A percentile compares a stretch with the other conserved stretches of the same genome.
Evolutionary conservation across 2,329 filamentous ascomycete genomes (phyloP).

Genomic region (Trichophyton rubrum): DNA sequence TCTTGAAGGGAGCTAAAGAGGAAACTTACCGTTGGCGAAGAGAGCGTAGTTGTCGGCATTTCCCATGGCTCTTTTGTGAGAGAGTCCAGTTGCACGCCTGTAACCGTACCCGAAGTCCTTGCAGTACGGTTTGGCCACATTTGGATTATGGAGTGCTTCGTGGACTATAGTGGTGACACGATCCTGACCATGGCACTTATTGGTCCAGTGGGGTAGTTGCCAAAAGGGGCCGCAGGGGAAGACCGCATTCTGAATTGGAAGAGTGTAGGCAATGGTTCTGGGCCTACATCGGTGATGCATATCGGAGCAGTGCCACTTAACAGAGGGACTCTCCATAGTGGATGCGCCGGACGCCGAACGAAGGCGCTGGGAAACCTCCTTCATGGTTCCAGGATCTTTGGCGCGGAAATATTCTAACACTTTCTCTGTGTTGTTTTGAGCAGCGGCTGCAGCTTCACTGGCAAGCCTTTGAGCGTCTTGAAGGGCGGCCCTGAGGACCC

Average conservation of each 20-base stretch:
- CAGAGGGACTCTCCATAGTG: conserved; percentile 36
- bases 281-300: conserved; percentile 40
- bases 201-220: conserved; percentile 30
- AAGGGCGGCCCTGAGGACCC: conserved; percentile 40
- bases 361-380: conserved; percentile 41
- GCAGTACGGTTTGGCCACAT: conserved; percentile 43
- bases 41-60: conserved; percentile 54
- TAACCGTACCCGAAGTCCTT: conserved; percentile 50
- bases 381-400: conserved; percentile 34
- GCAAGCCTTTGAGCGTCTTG: conserved; percentile 42
- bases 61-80: conserved; percentile 40
- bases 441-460: too few relatives aligned
- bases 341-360: conserved; percentile 46
- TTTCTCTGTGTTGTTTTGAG: conserved; percentile 36
- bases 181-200: conserved; percentile 50
- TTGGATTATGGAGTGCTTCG: conserved; percentile 51
- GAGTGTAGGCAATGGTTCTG: conserved; percentile 50
- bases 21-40: conserved; percentile 37
- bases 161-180: conserved; percentile 54
- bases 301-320: conserved; percentile 49
- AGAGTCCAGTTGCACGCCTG: conserved; percentile 35
- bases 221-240: conserved; percentile 51
- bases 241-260: conserved; percentile 43
- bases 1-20: not conserved
- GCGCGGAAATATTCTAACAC: conserved; percentile 54